Evolutionary conservation across 192 early-diverging fungal genomes (phyloP).

Genomic region (Coemansia sp.): DNA sequence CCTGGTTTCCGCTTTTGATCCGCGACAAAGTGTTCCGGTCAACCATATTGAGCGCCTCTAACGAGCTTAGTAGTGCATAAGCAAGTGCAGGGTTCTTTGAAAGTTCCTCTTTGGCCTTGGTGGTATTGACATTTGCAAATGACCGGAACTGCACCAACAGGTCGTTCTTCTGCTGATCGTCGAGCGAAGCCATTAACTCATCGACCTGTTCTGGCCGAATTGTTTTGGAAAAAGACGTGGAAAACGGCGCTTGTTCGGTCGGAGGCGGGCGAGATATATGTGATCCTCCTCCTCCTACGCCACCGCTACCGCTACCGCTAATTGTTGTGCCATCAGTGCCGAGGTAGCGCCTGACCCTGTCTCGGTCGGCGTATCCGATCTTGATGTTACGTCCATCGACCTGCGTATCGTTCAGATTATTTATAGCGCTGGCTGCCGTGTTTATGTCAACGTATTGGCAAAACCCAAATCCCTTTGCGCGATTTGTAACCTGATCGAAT

Average conservation of each 20-base stretch:
- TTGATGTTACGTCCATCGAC: conserved; percentile 85
- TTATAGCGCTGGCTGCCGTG: conserved; percentile 92
- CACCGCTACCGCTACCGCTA: conserved; percentile 17
- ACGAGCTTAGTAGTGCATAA: conserved; percentile 14
- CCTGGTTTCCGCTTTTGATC: background rate
- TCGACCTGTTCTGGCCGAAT: conserved; percentile 13
- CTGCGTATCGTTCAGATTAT: conserved; percentile 89
- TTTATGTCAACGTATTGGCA: conserved; percentile 88
- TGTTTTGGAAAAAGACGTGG: background rate
- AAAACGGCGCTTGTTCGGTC: background rate
- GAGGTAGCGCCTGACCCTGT: conserved; percentile 28
- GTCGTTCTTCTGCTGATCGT: conserved; percentile 11
- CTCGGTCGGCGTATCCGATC: conserved; percentile 88
- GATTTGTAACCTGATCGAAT: conserved; percentile 84
- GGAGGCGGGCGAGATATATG: background rate
- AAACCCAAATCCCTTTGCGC: conserved; percentile 91
- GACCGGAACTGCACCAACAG: conserved; percentile 36
- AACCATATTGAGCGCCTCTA: conserved; percentile 23
- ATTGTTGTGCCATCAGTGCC: conserved; percentile 30
- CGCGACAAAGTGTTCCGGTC: conserved; percentile 14
- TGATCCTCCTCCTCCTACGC: conserved; percentile 4
- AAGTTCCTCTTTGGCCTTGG: conserved; percentile 35
- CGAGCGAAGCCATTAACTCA: conserved; percentile 14
- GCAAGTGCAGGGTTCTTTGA: conserved; percentile 39
- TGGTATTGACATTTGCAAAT: conserved; percentile 28